Evolutionary conservation across 2,329 filamentous ascomycete species (phyloP).

Genomic region (Colletotrichum sp.): DNA sequence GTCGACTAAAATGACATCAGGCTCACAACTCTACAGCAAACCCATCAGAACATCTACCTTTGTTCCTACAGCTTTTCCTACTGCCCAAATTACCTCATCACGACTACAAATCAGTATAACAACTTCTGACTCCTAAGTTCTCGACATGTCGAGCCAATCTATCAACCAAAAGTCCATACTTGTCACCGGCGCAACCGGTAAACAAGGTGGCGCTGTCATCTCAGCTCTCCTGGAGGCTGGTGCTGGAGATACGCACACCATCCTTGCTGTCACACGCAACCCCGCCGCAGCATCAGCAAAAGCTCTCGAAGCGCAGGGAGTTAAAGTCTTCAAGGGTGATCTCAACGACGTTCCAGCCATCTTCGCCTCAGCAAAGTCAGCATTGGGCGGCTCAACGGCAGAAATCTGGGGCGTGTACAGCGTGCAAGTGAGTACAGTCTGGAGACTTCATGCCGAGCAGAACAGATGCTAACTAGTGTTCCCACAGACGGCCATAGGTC

Average conservation of each 20-base stretch:
- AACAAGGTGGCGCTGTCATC: slow-evolving; percentile 50
- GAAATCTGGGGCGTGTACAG: slow-evolving; percentile 64
- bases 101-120: not conserved
- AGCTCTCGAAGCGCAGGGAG: slow-evolving; percentile 44
- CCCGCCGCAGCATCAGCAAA: slow-evolving; percentile 52
- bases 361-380: slow-evolving; percentile 45
- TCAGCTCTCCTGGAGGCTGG: slow-evolving; percentile 39
- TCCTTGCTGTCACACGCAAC: slow-evolving; percentile 65
- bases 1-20: not conserved
- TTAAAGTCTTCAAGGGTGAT: slow-evolving; percentile 61
- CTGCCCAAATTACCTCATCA: not conserved
- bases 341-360: slow-evolving; percentile 52
- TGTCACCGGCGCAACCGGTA: slow-evolving; percentile 52
- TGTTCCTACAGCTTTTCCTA: not conserved
- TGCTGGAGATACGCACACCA: not conserved
- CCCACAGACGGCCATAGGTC: not conserved
- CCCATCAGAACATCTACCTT: not conserved
- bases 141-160: not conserved
- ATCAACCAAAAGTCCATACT: slow-evolving; percentile 31
- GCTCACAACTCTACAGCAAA: not conserved
- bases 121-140: accelerated
- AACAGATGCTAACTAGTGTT: not conserved
- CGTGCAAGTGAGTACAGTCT: slow-evolving; percentile 48
- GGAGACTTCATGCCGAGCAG: no score
- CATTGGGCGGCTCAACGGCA: not conserved